Evolutionary conservation across 2,329 filamentous ascomycete genomes (phyloP).

Genomic region (Malbranchea zuffiana): DNA sequence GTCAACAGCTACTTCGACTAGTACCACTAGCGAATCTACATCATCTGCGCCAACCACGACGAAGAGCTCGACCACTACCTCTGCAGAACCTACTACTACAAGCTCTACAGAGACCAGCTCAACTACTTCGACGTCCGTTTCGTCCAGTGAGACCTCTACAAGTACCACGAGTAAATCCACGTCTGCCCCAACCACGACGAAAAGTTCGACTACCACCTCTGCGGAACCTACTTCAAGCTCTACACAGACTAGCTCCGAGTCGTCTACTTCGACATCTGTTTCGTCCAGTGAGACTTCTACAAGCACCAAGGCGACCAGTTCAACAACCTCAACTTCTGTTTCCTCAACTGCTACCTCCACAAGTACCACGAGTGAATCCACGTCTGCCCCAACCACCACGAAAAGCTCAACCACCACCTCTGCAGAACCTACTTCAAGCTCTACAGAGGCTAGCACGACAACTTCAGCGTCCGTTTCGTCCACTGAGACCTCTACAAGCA

Average conservation of each 20-base stretch:
- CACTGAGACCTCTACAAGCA: slow-evolving; percentile 1
- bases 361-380: neutral
- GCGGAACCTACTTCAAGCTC: neutral
- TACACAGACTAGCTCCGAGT: no score
- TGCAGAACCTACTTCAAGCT: neutral
- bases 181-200: neutral
- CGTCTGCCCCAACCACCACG: slow-evolving; percentile 1
- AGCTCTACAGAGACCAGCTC: slow-evolving; percentile 5
- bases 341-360: neutral
- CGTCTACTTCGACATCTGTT: slow-evolving; percentile 5
- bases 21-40: neutral
- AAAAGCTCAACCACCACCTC: slow-evolving; percentile 1
- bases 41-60: slow-evolving; percentile 1
- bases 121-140: neutral
- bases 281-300: slow-evolving; percentile 5
- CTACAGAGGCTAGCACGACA: no score
- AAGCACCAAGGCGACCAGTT: slow-evolving; percentile 4
- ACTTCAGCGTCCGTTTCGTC: slow-evolving; percentile 5
- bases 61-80: slow-evolving; percentile 3
- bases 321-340: neutral
- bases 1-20: slow-evolving; percentile 1
- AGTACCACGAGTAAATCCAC: neutral
- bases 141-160: neutral
- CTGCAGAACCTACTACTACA: slow-evolving; percentile 1
- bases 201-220: slow-evolving; percentile 1